Evolutionary conservation across 345 rosid species (phyloP), one percentile per base, ranked within the genome.

Genomic region (Firmiana major): DNA sequence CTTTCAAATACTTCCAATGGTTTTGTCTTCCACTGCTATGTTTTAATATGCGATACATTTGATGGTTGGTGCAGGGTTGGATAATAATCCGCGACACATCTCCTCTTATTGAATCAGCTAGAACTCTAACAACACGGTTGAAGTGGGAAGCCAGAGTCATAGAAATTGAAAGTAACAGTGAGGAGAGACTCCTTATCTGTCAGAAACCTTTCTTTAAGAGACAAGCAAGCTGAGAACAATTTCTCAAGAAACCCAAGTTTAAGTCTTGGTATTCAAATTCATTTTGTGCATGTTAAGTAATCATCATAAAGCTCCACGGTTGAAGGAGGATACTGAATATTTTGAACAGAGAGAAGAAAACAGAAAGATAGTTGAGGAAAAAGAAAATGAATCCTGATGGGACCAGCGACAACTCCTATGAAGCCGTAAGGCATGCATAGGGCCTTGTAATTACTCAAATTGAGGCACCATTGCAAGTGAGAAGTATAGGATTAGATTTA

Each of bases 121-220:
- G 99, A 88, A 81, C 86, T 42, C 83, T 89, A 76, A 82, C 91
- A 0, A 62, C 94, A 3, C 85, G 81, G 79, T 79, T 97, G 87
- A 97, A 90, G 83, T 97, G 99, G 99, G 99, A 97, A 19, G 99
- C 98, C 6, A 85, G 99, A 75, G 90, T 97, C 7, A 69, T 89
- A 75, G 99, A 94, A 75, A 82, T 88, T 4, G 99, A 97, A 68
- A 91, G 92, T 80, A 91, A 83, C 87, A 91, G 93, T 15, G 96
- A 97, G 6, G 98, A 94, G 83, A 92, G 83, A 85, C 97, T 97
- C 38, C 97, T 97, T 45, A 79, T 97, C 82, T 94, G 98, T 77
- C 98, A 97, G 87, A 97, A 97, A 78, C 94, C 99, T 43, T 92
- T 94, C 84, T 79, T 84, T 15, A 97, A 88, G 89, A 83, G 79